These are phyloP conservation scores for Plasmodium yoelii DNA, from an alignment of 169 alveolate species.

Conservation along the genomic window DNA sequence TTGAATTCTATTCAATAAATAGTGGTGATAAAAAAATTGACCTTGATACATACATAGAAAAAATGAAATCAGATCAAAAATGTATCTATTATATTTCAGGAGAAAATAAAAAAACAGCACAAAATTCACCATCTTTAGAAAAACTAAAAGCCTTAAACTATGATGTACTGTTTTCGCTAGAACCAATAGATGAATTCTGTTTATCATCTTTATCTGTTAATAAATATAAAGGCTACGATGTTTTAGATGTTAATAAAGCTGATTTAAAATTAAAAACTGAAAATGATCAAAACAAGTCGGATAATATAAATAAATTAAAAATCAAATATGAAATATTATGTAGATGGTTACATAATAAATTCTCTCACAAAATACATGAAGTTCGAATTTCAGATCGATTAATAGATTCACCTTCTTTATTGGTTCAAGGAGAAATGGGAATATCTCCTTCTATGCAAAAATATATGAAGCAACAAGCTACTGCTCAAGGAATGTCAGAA, in stretches of 20 bases:
- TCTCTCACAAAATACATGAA: slow-evolving; percentile 91
- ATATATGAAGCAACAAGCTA: slow-evolving; percentile 96
- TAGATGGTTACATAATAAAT: slow-evolving; percentile 91
- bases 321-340: slow-evolving; percentile 91
- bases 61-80: slow-evolving; percentile 94
- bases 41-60: slow-evolving; percentile 93
- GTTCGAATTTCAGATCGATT: slow-evolving; percentile 93
- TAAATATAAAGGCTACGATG: slow-evolving; percentile 93
- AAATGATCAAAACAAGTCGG: slow-evolving; percentile 79
- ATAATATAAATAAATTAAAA: slow-evolving; percentile 81
- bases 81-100: slow-evolving; percentile 96
- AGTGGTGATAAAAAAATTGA: slow-evolving; percentile 86
- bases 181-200: slow-evolving; percentile 98
- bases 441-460: slow-evolving; percentile 97
- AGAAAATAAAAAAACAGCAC: slow-evolving; percentile 91
- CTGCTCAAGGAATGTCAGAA: slow-evolving; percentile 93
- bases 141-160: slow-evolving; percentile 91
- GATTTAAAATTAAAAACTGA: slow-evolving; percentile 93
- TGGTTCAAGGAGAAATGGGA: slow-evolving; percentile 95
- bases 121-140: slow-evolving; percentile 95
- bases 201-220: slow-evolving; percentile 91
- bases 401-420: slow-evolving; percentile 93
- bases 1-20: slow-evolving; percentile 91
- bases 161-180: slow-evolving; percentile 95
- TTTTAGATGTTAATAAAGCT: slow-evolving; percentile 94